Evolutionary conservation across 352 stramenopile genomes (phyloP).

Genomic region (Phytophthora multivora): DNA sequence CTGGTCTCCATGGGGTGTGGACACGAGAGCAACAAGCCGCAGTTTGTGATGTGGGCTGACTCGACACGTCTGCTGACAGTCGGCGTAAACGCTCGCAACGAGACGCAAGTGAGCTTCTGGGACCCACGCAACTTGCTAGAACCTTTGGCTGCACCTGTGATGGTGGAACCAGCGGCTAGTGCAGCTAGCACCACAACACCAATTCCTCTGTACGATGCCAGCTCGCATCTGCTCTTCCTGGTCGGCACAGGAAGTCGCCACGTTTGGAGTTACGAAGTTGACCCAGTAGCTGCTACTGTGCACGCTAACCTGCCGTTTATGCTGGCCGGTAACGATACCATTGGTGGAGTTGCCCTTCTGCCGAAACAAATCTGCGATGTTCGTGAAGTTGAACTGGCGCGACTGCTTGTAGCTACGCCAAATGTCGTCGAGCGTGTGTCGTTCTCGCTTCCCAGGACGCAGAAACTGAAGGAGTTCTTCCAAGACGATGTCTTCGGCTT

Average conservation of each 20-base stretch:
- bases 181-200: constrained; percentile 49
- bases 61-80: constrained; percentile 53
- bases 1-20: constrained; percentile 72
- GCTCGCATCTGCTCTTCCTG: constrained; percentile 72
- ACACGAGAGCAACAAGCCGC: constrained; percentile 67
- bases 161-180: constrained; percentile 34
- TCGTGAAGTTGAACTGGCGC: constrained; percentile 66
- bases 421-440: constrained; percentile 58
- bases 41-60: constrained; percentile 72
- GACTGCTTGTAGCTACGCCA: constrained; percentile 64
- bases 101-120: constrained; percentile 78
- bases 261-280: constrained; percentile 81
- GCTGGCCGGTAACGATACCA: constrained; percentile 50
- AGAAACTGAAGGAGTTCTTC: constrained; percentile 76
- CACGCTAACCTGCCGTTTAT: constrained; percentile 73
- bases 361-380: constrained; percentile 72
- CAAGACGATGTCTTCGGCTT: constrained; percentile 79
- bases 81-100: constrained; percentile 59
- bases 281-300: constrained; percentile 37
- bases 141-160: constrained; percentile 42
- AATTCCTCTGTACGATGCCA: constrained; percentile 73
- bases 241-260: constrained; percentile 65
- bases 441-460: constrained; percentile 69
- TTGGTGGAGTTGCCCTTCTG: constrained; percentile 63
- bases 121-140: constrained; percentile 76